These are phyloP conservation scores for Triglochin maritima DNA, from an alignment of 106 monocot species.

Conservation along the genomic window DNA sequence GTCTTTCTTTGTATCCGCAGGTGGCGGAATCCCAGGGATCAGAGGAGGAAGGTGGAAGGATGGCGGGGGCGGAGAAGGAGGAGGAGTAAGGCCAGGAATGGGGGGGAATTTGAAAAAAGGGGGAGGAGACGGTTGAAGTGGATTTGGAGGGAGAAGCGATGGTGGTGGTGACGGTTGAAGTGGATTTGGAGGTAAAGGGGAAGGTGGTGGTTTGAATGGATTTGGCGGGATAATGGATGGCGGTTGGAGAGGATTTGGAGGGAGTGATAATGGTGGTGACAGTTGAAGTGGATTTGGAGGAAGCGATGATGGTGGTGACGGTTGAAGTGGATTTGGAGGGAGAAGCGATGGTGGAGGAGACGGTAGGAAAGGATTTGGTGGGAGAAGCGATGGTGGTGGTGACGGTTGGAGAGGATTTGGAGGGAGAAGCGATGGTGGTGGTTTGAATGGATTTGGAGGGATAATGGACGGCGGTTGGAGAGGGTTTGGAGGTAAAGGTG, in stretches of 20 bases:
- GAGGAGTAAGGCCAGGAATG: not conserved
- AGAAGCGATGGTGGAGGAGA: constrained; percentile 6
- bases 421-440: constrained; percentile 1
- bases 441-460: constrained; percentile 16
- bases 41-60: constrained; percentile 14
- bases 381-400: not conserved
- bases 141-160: not conserved
- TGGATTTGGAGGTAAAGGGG: not conserved
- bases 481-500: constrained; percentile 6
- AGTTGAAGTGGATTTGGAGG: constrained; percentile 12
- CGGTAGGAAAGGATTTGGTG: not conserved
- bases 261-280: not conserved
- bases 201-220: too few species aligned
- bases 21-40: constrained; percentile 20
- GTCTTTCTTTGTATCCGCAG: not conserved
- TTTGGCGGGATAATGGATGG: too few species aligned
- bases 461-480: constrained; percentile 13
- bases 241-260: not conserved
- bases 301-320: constrained; percentile 3
- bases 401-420: not conserved
- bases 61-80: constrained; percentile 19
- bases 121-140: not conserved
- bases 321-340: not conserved
- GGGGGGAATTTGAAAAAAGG: not conserved
- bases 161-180: not conserved